Evolutionary conservation across 2,329 filamentous ascomycete genomes (phyloP), one percentile per base, ranked within the genome.

Genomic region (Fusarium sp.): DNA sequence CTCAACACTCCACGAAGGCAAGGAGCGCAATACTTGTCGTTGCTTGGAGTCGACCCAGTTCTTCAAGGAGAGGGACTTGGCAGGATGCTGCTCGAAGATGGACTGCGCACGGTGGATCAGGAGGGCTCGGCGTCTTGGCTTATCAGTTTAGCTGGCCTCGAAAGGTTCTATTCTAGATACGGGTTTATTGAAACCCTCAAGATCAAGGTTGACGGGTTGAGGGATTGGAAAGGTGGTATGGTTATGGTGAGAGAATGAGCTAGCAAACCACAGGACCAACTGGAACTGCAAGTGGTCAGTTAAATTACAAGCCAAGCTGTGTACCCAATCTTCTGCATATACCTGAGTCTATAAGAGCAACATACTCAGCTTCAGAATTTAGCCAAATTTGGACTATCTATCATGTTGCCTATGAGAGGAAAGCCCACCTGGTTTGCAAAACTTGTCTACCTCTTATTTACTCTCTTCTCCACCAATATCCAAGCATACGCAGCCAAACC

Each of bases 31-130:
- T 63, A 63, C 8, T 28, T 63, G 5, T 39, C 59, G 7, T 6
- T 63, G 5, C 18, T 62, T 2, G 59, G 55, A 1, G 11, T 63
- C 2, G 59, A 63, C 0, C 59, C 59, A 9, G 28, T 54, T 1
- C 11, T 54, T 11, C 59, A 63, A 46, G 46, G 59, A 7, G 38
- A 55, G 9, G 57, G 59, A 5, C 34, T 62, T 10, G 59, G 57
- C 11, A 43, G 39, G 50, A 34, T 46, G 33, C 6, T 62, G 2
- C 26, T 63, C 1, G 33, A 62, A 4, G 28, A 63, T 18, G 59
- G 57, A 3, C 38, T 63, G 11, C n/a, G 20, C n/a, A 62, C 18
- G 17, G 39, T 54, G 4, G 46, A 63, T 10, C 1, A 42, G 5
- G 34, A 36, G 0, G 34, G 33, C 10, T 42, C 59, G 3, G 17